Evolutionary conservation across 139 green algal species (phyloP).

Genomic region (Dunaliella sp.): DNA sequence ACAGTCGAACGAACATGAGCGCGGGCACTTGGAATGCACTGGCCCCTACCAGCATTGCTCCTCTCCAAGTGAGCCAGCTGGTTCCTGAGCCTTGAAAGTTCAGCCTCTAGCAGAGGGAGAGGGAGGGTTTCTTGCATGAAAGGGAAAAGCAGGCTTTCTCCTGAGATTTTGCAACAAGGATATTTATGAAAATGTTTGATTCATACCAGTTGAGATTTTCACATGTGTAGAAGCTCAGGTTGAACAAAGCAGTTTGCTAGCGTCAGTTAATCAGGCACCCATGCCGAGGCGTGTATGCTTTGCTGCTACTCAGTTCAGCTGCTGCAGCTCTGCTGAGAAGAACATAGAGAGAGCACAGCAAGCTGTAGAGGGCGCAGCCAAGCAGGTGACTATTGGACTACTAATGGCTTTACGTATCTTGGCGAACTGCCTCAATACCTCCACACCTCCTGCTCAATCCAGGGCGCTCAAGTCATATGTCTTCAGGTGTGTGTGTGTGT

Average conservation of each 20-base stretch:
- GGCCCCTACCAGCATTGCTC: no score
- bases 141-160: no score
- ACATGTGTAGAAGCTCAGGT: background rate
- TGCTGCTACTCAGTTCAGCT: background rate
- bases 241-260: no score
- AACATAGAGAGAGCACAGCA: background rate
- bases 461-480: constrained; percentile 69
- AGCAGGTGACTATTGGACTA: no score
- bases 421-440: background rate
- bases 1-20: no score
- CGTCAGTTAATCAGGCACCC: background rate
- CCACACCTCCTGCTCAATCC: background rate
- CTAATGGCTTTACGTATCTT: no score
- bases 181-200: background rate
- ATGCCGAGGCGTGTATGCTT: background rate
- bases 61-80: background rate
- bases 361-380: no score
- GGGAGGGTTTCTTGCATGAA: background rate
- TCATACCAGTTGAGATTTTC: background rate
- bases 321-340: background rate
- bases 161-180: background rate
- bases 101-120: background rate
- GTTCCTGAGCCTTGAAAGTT: background rate
- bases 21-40: no score
- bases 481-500: constrained; percentile 63